Evolutionary conservation across 2,329 filamentous ascomycete species (phyloP).

Genomic region (Botrytis pseudocinerea): DNA sequence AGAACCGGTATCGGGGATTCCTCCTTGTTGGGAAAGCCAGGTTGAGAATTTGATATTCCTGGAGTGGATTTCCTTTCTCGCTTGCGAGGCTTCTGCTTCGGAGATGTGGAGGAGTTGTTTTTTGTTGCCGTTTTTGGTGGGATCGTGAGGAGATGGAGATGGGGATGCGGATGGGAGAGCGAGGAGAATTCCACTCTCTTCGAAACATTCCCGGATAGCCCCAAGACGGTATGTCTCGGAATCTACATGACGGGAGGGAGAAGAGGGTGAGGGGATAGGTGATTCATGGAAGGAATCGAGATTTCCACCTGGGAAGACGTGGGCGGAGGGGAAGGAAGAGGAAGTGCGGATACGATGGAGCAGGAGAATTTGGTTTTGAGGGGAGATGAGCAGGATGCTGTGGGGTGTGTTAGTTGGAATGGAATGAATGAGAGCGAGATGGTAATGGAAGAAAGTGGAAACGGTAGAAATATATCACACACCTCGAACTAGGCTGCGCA

Average conservation of each 20-base stretch:
- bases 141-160: neutral
- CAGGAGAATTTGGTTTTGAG: slow-evolving; percentile 82
- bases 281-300: slow-evolving; percentile 78
- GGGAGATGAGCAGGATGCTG: slow-evolving; percentile 82
- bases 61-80: neutral
- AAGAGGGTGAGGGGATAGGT: slow-evolving; percentile 46
- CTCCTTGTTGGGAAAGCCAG: neutral
- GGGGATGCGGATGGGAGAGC: neutral
- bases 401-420: slow-evolving; percentile 15
- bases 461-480: slow-evolving; percentile 19
- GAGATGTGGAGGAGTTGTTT: neutral
- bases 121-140: neutral
- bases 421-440: neutral
- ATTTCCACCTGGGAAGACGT: slow-evolving; percentile 94
- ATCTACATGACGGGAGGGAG: slow-evolving; percentile 65
- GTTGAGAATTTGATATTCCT: slow-evolving; percentile 8
- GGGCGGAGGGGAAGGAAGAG: slow-evolving; percentile 82
- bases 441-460: neutral
- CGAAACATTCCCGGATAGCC: slow-evolving; percentile 88
- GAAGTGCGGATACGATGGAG: slow-evolving; percentile 83
- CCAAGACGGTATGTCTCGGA: slow-evolving; percentile 73
- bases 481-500: slow-evolving; percentile 67
- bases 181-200: slow-evolving; percentile 88
- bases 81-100: slow-evolving; percentile 52
- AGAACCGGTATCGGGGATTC: slow-evolving; percentile 47